phyloP scores from a whole-genome alignment of 1,284 basidiomycete genomes.

The Cutaneotrichosporon sp. region DNA sequence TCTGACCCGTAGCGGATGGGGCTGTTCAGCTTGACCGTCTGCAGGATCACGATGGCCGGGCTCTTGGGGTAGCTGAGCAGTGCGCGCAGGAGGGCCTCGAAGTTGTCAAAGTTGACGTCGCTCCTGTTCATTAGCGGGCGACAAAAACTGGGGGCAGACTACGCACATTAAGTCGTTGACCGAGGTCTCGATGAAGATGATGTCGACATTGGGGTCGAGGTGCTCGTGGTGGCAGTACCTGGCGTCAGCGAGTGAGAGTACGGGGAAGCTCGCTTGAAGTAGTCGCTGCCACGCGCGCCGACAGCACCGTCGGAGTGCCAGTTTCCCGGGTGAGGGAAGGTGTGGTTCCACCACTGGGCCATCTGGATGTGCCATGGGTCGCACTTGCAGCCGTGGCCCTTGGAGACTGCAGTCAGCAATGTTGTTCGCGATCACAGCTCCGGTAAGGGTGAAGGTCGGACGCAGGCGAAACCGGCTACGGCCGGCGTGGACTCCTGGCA shows the following conservation, averaged over 20 bases:
- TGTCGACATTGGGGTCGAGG: slow-evolving; percentile 4
- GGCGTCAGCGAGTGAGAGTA: not conserved
- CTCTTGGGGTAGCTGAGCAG: slow-evolving; percentile 7
- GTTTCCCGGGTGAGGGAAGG: slow-evolving; percentile 79
- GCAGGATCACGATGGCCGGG: slow-evolving; percentile 3
- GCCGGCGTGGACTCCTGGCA: too few species aligned
- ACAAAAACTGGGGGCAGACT: too few species aligned
- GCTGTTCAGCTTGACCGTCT: slow-evolving; percentile 6
- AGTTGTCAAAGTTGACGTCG: slow-evolving; percentile 6
- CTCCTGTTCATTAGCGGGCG: not conserved
- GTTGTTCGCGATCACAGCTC: too few species aligned
- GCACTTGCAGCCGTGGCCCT: slow-evolving; percentile 8
- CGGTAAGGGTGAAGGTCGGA: too few species aligned
- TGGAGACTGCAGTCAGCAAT: slow-evolving; percentile 4
- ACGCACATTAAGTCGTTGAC: slow-evolving; percentile 12
- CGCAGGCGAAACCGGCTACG: too few species aligned
- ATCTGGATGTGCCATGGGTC: slow-evolving; percentile 45
- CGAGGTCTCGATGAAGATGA: slow-evolving; percentile 8
- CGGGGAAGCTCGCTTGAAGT: slow-evolving; percentile 10
- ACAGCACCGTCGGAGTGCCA: not conserved
- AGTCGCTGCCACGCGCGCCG: slow-evolving; percentile 11
- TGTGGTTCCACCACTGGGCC: slow-evolving; percentile 91
- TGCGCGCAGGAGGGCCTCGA: slow-evolving; percentile 9
- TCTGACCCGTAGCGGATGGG: not conserved
- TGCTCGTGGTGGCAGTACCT: slow-evolving; percentile 13